These are phyloP conservation scores for Tylopilus sp. DNA, from an alignment of 768 basidiomycete genomes.

Conservation along the genomic window DNA sequence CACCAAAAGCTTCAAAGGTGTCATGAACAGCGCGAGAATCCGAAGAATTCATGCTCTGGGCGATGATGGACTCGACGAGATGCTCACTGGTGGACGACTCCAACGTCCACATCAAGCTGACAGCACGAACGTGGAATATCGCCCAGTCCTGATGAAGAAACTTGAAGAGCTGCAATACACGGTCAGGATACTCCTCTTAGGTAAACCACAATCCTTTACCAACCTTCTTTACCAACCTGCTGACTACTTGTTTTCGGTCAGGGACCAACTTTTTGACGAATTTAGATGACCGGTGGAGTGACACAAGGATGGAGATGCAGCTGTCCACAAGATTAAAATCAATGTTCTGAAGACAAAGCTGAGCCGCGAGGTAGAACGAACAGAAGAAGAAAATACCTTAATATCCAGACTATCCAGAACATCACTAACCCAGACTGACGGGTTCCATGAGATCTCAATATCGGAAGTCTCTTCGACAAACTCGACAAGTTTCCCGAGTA, in stretches of 20 bases:
- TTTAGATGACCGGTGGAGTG: slow-evolving; percentile 47
- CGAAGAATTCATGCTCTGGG: slow-evolving; percentile 62
- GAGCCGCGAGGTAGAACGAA: not conserved
- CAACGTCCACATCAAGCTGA: slow-evolving; percentile 79
- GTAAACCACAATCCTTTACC: slow-evolving; percentile 5
- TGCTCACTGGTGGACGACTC: slow-evolving; percentile 51
- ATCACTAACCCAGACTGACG: slow-evolving; percentile 56
- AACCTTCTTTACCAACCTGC: slow-evolving; percentile 56
- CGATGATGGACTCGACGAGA: slow-evolving; percentile 77
- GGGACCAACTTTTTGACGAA: slow-evolving; percentile 54
- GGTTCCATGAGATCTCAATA: slow-evolving; percentile 51
- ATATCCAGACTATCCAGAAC: slow-evolving; percentile 53
- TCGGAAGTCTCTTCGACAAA: slow-evolving; percentile 36
- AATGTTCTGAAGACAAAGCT: slow-evolving; percentile 17
- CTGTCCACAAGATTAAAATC: slow-evolving; percentile 71
- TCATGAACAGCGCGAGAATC: slow-evolving; percentile 46
- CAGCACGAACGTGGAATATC: slow-evolving; percentile 77
- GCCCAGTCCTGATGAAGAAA: slow-evolving; percentile 68
- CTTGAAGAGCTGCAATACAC: slow-evolving; percentile 52
- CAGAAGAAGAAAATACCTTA: slow-evolving; percentile 41
- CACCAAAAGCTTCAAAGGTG: slow-evolving; percentile 85
- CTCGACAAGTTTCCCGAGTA: slow-evolving; percentile 50
- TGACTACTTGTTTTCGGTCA: slow-evolving; percentile 52
- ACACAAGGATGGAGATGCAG: slow-evolving; percentile 52
- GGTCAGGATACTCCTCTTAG: slow-evolving; percentile 1